Conservation (phyloP, 2,329 filamentous ascomycete genomes). For the Balansia obtecta region DNA sequence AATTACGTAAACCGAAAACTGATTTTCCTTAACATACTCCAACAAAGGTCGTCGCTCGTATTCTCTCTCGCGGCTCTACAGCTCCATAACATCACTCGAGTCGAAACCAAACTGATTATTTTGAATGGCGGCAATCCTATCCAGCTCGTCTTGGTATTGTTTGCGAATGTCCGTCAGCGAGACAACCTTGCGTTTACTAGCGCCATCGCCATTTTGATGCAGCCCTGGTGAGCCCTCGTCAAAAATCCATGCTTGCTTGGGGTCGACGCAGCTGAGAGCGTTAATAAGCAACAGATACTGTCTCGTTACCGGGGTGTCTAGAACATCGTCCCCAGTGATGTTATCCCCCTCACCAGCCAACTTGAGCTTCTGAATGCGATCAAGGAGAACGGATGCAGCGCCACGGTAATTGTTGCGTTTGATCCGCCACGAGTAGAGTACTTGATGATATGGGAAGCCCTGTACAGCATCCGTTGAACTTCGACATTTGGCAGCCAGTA, state of each 20-base stretch:
- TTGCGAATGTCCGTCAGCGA: slow-evolving; percentile 77
- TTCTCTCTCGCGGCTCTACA: slow-evolving; percentile 13
- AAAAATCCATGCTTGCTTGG: slow-evolving; percentile 70
- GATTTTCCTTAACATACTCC: neutral
- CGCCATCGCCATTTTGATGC: slow-evolving; percentile 12
- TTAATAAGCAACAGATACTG: slow-evolving; percentile 91
- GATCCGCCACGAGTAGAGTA: slow-evolving; percentile 85
- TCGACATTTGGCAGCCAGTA: slow-evolving; percentile 60
- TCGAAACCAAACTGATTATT: slow-evolving; percentile 78
- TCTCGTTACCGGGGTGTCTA: slow-evolving; percentile 54
- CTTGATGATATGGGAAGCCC: slow-evolving; percentile 74
- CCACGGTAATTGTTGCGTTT: slow-evolving; percentile 78
- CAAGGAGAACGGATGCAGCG: slow-evolving; percentile 48
- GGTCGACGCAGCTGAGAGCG: slow-evolving; percentile 71
- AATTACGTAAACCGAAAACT: neutral
- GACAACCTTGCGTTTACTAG: slow-evolving; percentile 58
- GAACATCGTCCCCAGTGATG: slow-evolving; percentile 39
- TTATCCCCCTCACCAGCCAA: slow-evolving; percentile 46
- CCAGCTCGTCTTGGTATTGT: slow-evolving; percentile 82
- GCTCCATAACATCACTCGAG: slow-evolving; percentile 41
- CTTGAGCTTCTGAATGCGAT: slow-evolving; percentile 50
- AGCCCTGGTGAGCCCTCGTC: slow-evolving; percentile 17
- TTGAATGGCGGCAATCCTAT: slow-evolving; percentile 76
- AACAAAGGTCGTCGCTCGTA: neutral
- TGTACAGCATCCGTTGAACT: slow-evolving; percentile 51